phyloP scores from a whole-genome alignment of 2,329 filamentous ascomycete species.

The Chaetomiaceae sp. region DNA sequence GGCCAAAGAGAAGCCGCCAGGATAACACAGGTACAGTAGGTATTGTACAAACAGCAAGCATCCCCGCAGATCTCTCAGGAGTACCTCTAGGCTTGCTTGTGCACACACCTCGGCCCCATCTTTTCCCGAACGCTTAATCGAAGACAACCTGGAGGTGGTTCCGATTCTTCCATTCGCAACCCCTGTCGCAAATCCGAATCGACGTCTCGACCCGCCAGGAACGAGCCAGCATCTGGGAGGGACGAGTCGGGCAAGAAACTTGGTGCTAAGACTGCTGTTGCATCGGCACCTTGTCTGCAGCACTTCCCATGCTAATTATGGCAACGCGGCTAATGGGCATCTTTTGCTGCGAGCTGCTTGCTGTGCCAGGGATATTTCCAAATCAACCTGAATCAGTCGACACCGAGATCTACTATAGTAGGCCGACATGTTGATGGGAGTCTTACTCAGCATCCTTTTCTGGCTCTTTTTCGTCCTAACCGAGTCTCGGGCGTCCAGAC shows the following conservation, averaged over 20 bases:
- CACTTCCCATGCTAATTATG: conserved; percentile 11
- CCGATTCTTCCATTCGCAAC: too few relatives aligned
- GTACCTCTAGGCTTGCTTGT: too few relatives aligned
- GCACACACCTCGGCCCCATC: too few relatives aligned
- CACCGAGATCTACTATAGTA: neutral
- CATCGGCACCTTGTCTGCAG: neutral
- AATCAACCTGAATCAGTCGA: neutral
- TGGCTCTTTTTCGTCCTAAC: neutral
- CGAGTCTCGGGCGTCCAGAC: neutral
- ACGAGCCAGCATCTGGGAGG: neutral
- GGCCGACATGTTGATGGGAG: neutral
- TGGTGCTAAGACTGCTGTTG: too few relatives aligned
- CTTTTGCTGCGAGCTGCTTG: neutral
- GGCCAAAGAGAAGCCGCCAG: too few relatives aligned
- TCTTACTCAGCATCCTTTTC: neutral
- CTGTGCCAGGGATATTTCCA: neutral
- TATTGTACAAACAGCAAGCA: too few relatives aligned
- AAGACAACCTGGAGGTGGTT: too few relatives aligned
- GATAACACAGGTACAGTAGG: too few relatives aligned
- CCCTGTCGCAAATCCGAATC: too few relatives aligned
- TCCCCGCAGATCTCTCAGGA: too few relatives aligned
- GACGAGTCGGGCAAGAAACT: too few relatives aligned
- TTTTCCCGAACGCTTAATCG: too few relatives aligned
- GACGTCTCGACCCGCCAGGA: neutral
- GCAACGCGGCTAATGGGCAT: conserved; percentile 10